Conservation (phyloP, 2,329 filamentous ascomycete genomes). For the Pseudopithomyces maydicus region DNA sequence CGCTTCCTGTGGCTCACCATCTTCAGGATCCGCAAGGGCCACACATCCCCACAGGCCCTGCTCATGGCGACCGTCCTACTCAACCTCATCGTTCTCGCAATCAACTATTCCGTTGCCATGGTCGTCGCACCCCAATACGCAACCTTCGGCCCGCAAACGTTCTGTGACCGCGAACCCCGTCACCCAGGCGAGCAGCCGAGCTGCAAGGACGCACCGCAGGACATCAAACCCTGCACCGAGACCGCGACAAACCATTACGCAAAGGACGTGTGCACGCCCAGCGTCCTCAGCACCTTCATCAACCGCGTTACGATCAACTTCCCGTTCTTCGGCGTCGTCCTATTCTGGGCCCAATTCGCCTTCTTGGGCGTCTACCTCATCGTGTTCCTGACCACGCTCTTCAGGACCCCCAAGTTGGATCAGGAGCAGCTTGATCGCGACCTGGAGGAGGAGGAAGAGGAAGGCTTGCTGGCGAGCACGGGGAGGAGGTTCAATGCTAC, state of each 20-base stretch:
- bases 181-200: slow-evolving; percentile 71
- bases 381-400: slow-evolving; percentile 77
- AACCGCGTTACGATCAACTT: slow-evolving; percentile 93
- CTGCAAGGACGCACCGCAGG: slow-evolving; percentile 71
- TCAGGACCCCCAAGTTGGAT: slow-evolving; percentile 79
- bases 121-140: slow-evolving; percentile 95
- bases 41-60: slow-evolving; percentile 89
- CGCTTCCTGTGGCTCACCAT: slow-evolving; percentile 95
- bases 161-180: slow-evolving; percentile 75
- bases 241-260: slow-evolving; percentile 72
- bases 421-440: slow-evolving; percentile 83
- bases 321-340: slow-evolving; percentile 89
- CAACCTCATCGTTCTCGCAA: slow-evolving; percentile 83
- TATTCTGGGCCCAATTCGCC: slow-evolving; percentile 95
- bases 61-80: slow-evolving; percentile 90
- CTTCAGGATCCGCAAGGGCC: slow-evolving; percentile 87
- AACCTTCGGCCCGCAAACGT: slow-evolving; percentile 92
- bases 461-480: slow-evolving; percentile 84
- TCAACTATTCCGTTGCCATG: slow-evolving; percentile 93
- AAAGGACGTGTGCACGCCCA: slow-evolving; percentile 84
- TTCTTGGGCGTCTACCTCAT: slow-evolving; percentile 85
- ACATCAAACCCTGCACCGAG: slow-evolving; percentile 84
- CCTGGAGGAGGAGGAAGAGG: slow-evolving; percentile 89
- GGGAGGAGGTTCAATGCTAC: slow-evolving; percentile 81
- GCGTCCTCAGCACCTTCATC: slow-evolving; percentile 87